phyloP scores from a whole-genome alignment of 345 rosid species.

The Brassica incana region DNA sequence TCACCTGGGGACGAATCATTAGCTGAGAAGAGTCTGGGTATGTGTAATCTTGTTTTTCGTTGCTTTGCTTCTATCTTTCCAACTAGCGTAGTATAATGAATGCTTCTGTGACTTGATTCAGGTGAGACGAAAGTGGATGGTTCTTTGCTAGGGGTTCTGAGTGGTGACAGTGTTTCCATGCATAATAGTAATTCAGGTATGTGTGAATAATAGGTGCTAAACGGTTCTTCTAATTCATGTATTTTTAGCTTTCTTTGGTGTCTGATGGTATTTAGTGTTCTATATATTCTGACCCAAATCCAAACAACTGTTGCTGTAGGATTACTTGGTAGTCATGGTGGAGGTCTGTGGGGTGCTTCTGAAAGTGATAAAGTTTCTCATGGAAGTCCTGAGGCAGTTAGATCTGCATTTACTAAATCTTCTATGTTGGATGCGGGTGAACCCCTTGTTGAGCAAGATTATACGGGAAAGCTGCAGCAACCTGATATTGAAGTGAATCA shows the following conservation, averaged over 20 bases:
- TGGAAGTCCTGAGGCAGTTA: constrained; percentile 28
- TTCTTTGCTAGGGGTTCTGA: constrained; percentile 13
- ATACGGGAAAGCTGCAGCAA: constrained; percentile 32
- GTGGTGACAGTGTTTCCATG: constrained; percentile 8
- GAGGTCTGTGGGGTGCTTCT: constrained; percentile 6
- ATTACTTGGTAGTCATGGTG: constrained; percentile 15
- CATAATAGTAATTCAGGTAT: constrained; percentile 24
- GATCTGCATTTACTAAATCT: constrained; percentile 23
- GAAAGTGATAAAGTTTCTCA: constrained; percentile 30
- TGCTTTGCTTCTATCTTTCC: constrained; percentile 12
- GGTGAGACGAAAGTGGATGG: constrained; percentile 44
- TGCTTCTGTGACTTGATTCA: constrained; percentile 22
- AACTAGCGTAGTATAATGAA: neutral
- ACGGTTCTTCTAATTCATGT: neutral
- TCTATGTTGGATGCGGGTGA: constrained; percentile 29
- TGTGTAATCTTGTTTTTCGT: constrained; percentile 8
- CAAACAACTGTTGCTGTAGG: constrained; percentile 22
- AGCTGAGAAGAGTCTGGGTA: constrained; percentile 48
- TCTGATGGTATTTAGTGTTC: neutral
- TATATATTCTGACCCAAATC: constrained; percentile 2
- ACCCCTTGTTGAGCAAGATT: constrained; percentile 36
- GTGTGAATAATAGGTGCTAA: constrained; percentile 4
- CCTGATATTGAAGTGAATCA: constrained; percentile 23
- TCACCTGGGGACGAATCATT: constrained; percentile 46
- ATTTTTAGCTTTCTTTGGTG: neutral